Percentiles rank a stretch among this genome's conserved stretches.
These are phyloP conservation scores for Arachis hypogaea DNA, from an alignment of 306 rosid genomes.

Conservation along the genomic window DNA sequence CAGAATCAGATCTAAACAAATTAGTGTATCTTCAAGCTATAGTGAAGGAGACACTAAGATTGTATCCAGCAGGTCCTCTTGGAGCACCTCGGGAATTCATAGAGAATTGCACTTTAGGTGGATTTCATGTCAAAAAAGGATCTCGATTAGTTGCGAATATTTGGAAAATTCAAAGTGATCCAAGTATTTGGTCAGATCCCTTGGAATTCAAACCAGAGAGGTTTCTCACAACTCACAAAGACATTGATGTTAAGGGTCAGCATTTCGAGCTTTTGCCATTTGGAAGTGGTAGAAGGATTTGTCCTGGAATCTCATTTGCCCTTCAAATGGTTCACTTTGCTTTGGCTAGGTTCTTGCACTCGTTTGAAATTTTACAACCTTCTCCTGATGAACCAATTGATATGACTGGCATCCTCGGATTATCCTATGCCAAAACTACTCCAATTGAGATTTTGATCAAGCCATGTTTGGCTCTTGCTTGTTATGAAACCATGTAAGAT, in stretches of 20 bases:
- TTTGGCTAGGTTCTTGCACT: constrained; percentile 30
- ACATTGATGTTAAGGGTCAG: constrained; percentile 30
- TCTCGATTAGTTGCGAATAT: constrained; percentile 15
- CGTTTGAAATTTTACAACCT: constrained; percentile 16
- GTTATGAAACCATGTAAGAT: constrained; percentile 13
- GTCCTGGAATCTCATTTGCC: constrained; percentile 31
- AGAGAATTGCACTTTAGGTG: constrained; percentile 19
- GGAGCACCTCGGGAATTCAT: constrained; percentile 21
- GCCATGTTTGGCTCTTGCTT: constrained; percentile 13
- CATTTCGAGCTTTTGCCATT: constrained; percentile 32
- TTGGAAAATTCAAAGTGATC: constrained; percentile 22
- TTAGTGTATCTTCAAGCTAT: constrained; percentile 31
- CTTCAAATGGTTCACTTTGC: constrained; percentile 20
- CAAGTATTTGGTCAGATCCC: constrained; percentile 7
- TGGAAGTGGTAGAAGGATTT: constrained; percentile 37
- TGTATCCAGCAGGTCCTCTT: constrained; percentile 22
- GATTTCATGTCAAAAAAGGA: constrained; percentile 22
- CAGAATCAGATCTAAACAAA: constrained; percentile 4
- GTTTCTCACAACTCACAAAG: constrained; percentile 32
- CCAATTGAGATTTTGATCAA: constrained; percentile 29
- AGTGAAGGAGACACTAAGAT: constrained; percentile 34
- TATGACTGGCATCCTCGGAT: constrained; percentile 17
- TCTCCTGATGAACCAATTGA: background rate
- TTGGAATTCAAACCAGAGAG: constrained; percentile 15
- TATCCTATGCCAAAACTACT: constrained; percentile 20